A percentile compares a stretch with the other conserved stretches of the same genome.
Evolutionary conservation across 805 yeast genomes (phyloP).

Genomic region (Saturnispora serradocipensis): DNA sequence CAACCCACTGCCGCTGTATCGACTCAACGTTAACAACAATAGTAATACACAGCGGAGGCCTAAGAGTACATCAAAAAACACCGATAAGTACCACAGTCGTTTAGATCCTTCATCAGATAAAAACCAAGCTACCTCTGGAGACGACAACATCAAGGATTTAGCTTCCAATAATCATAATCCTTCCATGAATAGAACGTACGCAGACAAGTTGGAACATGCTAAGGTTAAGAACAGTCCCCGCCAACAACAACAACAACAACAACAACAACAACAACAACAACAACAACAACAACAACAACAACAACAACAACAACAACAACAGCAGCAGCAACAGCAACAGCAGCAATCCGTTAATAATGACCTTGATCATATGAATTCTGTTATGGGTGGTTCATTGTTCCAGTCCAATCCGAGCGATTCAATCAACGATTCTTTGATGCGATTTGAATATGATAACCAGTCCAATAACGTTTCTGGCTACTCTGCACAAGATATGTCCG

Average conservation of each 20-base stretch:
- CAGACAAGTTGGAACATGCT: neutral
- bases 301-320: slow-evolving; percentile 9
- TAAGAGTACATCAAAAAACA: neutral
- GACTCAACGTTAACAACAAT: neutral
- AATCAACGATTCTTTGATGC: slow-evolving; percentile 1
- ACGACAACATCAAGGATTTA: neutral
- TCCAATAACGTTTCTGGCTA: neutral
- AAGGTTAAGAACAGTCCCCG: neutral
- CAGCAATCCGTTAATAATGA: neutral
- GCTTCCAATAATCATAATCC: neutral
- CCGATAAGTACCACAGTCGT: neutral
- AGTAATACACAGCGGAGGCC: neutral
- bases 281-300: slow-evolving; percentile 8
- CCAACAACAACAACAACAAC: slow-evolving; percentile 10
- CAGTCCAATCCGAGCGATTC: neutral
- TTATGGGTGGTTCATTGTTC: neutral
- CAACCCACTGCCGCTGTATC: neutral
- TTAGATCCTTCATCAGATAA: neutral
- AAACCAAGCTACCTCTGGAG: neutral
- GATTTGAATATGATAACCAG: slow-evolving; percentile 5
- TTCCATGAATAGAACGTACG: neutral
- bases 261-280: slow-evolving; percentile 10
- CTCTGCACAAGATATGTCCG: neutral
- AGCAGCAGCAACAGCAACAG: too few species aligned
- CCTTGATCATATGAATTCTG: slow-evolving; percentile 5